Evolutionary conservation across 2,329 filamentous ascomycete species (phyloP).

Genomic region (Colletotrichum gloeosporioides): DNA sequence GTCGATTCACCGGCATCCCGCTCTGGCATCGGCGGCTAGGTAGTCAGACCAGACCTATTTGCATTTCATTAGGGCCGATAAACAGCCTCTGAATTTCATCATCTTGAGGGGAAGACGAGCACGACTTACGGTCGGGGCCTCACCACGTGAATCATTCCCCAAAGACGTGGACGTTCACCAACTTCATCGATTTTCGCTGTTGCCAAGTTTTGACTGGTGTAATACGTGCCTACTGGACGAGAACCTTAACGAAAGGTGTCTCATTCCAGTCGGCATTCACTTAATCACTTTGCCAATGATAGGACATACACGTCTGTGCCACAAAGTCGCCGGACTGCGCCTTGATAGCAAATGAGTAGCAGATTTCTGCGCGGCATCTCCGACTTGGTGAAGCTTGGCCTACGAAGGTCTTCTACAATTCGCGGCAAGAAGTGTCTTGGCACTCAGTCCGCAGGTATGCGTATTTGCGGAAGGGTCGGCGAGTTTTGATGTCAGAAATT

Average conservation of each 20-base stretch:
- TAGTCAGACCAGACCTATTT: background rate
- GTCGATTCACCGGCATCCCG: background rate
- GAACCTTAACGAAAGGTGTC: background rate
- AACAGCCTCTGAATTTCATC: background rate
- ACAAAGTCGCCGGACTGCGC: background rate
- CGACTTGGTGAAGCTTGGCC: background rate
- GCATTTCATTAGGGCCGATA: background rate
- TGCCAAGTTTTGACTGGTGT: background rate
- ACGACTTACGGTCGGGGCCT: background rate
- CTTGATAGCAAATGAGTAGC: background rate
- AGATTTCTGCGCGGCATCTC: background rate
- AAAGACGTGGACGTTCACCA: background rate
- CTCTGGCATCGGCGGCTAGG: background rate
- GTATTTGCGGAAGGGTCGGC: background rate
- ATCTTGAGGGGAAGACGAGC: accelerated
- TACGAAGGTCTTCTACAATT: background rate
- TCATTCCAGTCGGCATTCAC: background rate
- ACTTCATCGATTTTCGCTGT: accelerated
- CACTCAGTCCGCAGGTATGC: background rate
- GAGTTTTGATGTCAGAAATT: background rate
- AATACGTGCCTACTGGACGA: background rate
- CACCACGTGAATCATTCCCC: background rate
- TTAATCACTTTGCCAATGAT: background rate
- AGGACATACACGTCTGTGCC: background rate
- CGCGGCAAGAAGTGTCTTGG: accelerated